Evolutionary conservation across 1,139 yeast genomes (phyloP).

Genomic region (Entelexis sorbosivorans): DNA sequence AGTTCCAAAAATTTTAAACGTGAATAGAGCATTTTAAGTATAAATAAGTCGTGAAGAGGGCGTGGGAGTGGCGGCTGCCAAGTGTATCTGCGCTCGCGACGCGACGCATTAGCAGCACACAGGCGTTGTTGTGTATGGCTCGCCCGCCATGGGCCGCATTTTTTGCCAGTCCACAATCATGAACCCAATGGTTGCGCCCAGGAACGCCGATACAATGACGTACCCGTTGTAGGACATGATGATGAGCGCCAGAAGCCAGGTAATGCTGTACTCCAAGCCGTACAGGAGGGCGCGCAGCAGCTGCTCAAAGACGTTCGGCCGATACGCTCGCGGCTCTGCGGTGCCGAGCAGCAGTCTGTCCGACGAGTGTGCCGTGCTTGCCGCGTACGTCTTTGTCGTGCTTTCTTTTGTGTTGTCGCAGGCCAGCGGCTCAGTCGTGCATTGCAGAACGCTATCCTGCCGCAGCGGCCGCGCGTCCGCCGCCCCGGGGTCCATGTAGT

Average conservation of each 20-base stretch:
- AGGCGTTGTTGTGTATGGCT: conserved; percentile 3
- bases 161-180: conserved; percentile 27
- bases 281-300: conserved; percentile 40
- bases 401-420: neutral
- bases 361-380: neutral
- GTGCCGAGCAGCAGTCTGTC: conserved; percentile 17
- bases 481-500: neutral
- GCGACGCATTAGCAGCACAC: conserved; percentile 4
- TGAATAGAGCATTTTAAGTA: too few species aligned
- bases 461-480: too few species aligned
- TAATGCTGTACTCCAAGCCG: conserved; percentile 50
- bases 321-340: conserved; percentile 5
- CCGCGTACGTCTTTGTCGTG: neutral
- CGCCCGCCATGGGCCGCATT: neutral
- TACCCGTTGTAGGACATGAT: conserved; percentile 69
- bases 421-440: neutral
- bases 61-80: too few species aligned
- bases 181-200: conserved; percentile 54
- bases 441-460: neutral
- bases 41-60: too few species aligned
- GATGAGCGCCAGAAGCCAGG: conserved; percentile 55
- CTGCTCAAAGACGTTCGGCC: conserved; percentile 42
- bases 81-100: too few species aligned
- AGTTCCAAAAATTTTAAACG: too few species aligned
- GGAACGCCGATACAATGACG: conserved; percentile 48